Evolutionary conservation across 306 rosid genomes (phyloP).

Genomic region (Lathyrus aphaca): DNA sequence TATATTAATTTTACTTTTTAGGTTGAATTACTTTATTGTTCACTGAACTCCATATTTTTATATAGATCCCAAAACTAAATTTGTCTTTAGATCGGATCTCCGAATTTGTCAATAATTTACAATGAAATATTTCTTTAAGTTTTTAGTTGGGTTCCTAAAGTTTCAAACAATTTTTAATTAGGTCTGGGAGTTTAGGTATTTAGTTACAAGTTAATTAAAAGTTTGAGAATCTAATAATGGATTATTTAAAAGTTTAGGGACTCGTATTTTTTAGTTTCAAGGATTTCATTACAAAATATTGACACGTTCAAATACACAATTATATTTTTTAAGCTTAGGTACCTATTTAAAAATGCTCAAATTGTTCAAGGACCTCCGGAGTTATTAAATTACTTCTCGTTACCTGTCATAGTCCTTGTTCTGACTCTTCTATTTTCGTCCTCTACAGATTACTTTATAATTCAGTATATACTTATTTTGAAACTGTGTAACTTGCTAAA

Average conservation of each 20-base stretch:
- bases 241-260: neutral
- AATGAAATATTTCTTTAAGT: neutral
- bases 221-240: neutral
- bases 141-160: neutral
- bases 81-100: neutral
- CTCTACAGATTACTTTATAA: neutral
- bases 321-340: neutral
- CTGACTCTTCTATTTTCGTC: neutral
- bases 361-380: neutral
- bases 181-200: neutral
- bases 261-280: neutral
- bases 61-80: neutral
- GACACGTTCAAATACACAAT: neutral
- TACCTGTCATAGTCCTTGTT: neutral
- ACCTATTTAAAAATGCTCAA: neutral
- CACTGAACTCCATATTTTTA: neutral
- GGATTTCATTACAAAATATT: neutral
- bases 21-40: neutral
- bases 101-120: neutral
- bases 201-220: neutral
- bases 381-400: conserved; percentile 16
- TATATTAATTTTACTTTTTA: conserved; percentile 19
- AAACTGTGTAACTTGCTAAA: conserved; percentile 4
- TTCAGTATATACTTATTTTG: conserved; percentile 19
- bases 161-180: neutral